Evolutionary conservation across 768 basidiomycete genomes (phyloP).

Genomic region (Leccinum subgranulosum): DNA sequence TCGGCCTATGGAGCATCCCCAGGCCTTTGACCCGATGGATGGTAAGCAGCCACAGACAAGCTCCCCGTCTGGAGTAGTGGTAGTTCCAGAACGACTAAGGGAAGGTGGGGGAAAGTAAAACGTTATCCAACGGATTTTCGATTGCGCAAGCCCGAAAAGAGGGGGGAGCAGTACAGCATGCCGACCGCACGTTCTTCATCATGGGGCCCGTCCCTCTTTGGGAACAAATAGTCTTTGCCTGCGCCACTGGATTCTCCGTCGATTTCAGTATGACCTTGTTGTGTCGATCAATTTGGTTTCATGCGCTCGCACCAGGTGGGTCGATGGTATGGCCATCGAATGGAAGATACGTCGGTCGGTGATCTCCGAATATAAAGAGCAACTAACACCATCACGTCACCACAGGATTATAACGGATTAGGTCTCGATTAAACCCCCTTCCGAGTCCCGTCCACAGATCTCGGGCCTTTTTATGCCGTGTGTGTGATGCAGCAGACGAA

Average conservation of each 20-base stretch:
- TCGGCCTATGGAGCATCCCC: neutral
- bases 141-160: neutral
- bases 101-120: neutral
- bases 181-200: neutral
- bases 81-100: neutral
- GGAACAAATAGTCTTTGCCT: neutral
- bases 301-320: neutral
- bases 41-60: neutral
- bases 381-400: neutral
- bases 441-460: slow-evolving; percentile 1
- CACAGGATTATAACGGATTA: neutral
- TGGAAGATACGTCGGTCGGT: slow-evolving; percentile 3
- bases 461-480: neutral
- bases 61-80: neutral
- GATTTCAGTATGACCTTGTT: neutral
- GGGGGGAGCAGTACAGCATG: neutral
- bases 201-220: neutral
- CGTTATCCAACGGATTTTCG: neutral
- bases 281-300: neutral
- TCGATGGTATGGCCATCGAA: neutral
- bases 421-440: neutral
- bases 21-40: neutral
- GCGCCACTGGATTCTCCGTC: slow-evolving; percentile 5
- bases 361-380: neutral
- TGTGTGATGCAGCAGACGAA: neutral